Conservation (phyloP, 495 filamentous ascomycete species). For the Terfezia boudieri region DNA sequence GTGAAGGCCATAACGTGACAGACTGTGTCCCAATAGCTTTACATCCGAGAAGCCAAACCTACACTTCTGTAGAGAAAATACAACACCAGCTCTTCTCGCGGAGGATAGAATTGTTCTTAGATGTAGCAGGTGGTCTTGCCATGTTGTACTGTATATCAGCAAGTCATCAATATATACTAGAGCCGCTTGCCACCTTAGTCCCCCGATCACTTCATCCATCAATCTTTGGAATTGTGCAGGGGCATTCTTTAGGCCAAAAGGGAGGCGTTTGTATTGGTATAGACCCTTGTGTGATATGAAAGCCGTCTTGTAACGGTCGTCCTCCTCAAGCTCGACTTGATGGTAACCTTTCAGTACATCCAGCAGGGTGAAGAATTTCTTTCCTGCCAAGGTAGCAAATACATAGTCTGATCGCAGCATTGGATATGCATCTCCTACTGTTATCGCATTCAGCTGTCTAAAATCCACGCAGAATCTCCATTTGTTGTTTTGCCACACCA, state of each 20-base stretch:
- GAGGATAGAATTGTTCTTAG: not conserved
- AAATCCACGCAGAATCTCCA: slow-evolving; percentile 3
- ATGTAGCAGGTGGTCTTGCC: not conserved
- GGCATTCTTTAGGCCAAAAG: not conserved
- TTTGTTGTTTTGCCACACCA: not conserved
- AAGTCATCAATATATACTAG: slow-evolving; percentile 2
- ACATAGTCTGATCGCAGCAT: not conserved
- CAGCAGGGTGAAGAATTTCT: not conserved
- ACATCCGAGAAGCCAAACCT: not conserved
- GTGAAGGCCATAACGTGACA: not conserved
- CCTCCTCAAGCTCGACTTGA: not conserved
- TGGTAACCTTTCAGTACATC: not conserved
- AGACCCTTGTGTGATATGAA: too few relatives aligned
- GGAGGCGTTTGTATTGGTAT: too few relatives aligned
- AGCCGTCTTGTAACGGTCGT: not conserved
- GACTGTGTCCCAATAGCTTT: not conserved
- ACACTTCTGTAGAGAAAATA: not conserved
- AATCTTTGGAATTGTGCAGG: slow-evolving; percentile 1
- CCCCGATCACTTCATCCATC: not conserved
- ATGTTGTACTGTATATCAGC: not conserved
- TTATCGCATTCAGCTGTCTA: not conserved
- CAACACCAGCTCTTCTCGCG: not conserved
- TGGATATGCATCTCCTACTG: not conserved
- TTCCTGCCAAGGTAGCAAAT: not conserved
- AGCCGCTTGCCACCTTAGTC: not conserved